Base-by-base conservation (phyloP, 139 green algal genomes). In the Chlorella sp. region DNA sequence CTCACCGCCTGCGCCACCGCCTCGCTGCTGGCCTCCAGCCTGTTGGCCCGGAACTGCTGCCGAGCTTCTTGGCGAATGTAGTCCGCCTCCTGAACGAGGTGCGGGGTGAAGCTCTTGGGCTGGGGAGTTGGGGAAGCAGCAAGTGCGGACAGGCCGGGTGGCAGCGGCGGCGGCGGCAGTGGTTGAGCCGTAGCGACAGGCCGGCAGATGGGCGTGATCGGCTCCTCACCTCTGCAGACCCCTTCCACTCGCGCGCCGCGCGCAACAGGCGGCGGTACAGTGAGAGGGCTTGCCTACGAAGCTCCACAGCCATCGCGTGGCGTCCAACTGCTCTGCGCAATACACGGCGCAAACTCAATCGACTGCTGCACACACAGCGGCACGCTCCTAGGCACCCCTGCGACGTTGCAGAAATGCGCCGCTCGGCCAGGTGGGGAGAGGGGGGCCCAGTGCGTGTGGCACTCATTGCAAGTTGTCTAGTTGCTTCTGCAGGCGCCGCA, bases 1-100 rank as follows among this genome's bases (percentile, higher is more conserved):
- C 73, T 65, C 73, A 80, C 73, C 47, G 47, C 47, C 47, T 41
- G 16, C 18, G n/a, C 73, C 3, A 44, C 18, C 30, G 70, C 78
- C n/a, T 85, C 16, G 36, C 30, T 16, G 80, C 41, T 64, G n/a
- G 18, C 67, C 16, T 38, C 18, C 64, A 55, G 55, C 32, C 64
- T 51, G 51, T 60, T 60, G 25, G 32, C 56, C 11, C 68, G 80
- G 67, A 86, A 81, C 55, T 80, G 70, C 36, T 86, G 69, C 34
- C 70, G 26, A 0, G 69, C 70, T 57, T 86, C 81, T 16, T 73
- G 28, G 3, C 25, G 25, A 21, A 86, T 86, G 69, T 86, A 86
- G 0, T 63, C 55, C 11, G 69, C 70, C 36, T 86, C 81, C 69
- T 86, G 65, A 6, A 74, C 1, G n/a, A n/a, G n/a, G n/a, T n/a